Base-by-base conservation (phyloP, 2,329 filamentous ascomycete genomes). In the Verruconis gallopava region DNA sequence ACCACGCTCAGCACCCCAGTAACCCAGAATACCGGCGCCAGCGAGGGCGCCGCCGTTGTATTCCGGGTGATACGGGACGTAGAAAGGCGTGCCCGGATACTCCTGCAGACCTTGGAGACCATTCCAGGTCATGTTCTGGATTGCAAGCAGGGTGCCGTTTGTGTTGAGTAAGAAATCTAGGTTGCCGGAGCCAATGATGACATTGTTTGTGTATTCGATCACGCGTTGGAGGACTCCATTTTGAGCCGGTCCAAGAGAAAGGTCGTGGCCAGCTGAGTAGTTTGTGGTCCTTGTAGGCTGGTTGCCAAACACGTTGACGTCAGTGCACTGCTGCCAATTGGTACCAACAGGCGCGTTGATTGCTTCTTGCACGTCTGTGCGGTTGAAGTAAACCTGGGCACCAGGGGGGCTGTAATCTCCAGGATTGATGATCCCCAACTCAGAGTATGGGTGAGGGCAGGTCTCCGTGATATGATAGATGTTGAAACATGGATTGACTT, bases 101-200 rank as follows among this genome's bases (percentile, higher is more conserved):
- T 51, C 44, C 18, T 65, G 59, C 33, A 72, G 62, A 9, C 68
- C 68, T 39, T 68, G 63, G 2, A 51, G 46, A 12, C 68, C 68
- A 49, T 68, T 63, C 67, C 68, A 72, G 2, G 68, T 72, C 58
- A 71, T 64, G 53, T 72, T 72, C 50, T 72, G 68, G 30, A 73
- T 57, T 3, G 66, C 62, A 15, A 73, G 57, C 3, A 72, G 57
- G 0, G 69, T 72, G 2, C 68, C 69, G 48, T 72, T 70, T 20
- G 66, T 67, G 37, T 58, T 55, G 37, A 73, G 61, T 3, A 69
- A 52, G 52, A 65, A 63, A 51, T 72, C 69, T 13, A 70, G 58
- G 42, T 66, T 60, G 4, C 66, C 68, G 37, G 59, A 62, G 28
- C 65, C 64, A 44, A 73, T 64, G 40, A 73, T 60, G 30, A 64